Evolutionary conservation across 331 rosid species (phyloP), one percentile per base, ranked within the genome.

Genomic region (Arachis monticola): DNA sequence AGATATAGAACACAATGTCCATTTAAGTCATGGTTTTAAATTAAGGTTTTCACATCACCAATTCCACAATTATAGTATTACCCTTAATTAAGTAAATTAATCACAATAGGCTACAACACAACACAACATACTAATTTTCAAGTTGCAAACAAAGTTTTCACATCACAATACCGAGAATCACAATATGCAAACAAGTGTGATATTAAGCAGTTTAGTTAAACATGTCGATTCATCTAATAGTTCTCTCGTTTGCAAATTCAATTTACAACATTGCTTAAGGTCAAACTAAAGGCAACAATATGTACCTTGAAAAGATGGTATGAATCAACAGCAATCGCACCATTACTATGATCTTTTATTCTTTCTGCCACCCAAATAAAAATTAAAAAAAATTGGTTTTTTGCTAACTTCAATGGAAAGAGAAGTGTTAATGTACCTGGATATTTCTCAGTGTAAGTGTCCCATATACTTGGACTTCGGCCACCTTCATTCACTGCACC

Each of bases 401-500:
- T 53, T 5, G 59, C 59, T 53, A 5, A 1, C 27, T 1, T 12
- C 17, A 51, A 48, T 48, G 22, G 13, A 51, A 53, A 53, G 30
- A 13, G 59, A 53, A n/a, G 3, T 7, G 65, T 7, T 57, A 31
- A 46, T 14, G 40, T 55, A 64, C 87, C 56, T 50, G 89, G 85
- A 57, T 83, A 69, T 62, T 51, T 67, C 52, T 63, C 73, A 51
- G 84, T 69, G 59, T 11, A 72, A 72, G 59, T 59, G 67, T 60
- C 69, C 77, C 77, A 72, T 11, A 60, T 60, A 47, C 82, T 72
- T 72, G 74, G 81, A 58, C 86, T 84, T 72, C 77, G 73, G 10
- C 90, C 86, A 0, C 65, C 84, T 69, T 83, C 80, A 8, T 81
- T 45, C 13, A 77, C 80, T 55, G 86, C 91, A 8, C 88, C 91